Percentiles rank a stretch among this genome's conserved stretches.
phyloP scores from a whole-genome alignment of 805 yeast genomes.

The Yamadazyma insecticola region DNA sequence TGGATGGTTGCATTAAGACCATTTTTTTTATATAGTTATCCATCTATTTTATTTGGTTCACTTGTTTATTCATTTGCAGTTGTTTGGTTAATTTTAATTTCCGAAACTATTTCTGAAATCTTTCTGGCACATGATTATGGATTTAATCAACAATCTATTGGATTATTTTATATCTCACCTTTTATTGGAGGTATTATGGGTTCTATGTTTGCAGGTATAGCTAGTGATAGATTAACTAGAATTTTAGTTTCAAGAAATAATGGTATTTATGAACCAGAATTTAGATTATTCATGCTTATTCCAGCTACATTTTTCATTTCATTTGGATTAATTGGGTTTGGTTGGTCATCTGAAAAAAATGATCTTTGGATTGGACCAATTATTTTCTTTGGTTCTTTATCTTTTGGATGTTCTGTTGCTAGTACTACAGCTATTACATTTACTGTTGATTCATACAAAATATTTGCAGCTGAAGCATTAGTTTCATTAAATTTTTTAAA shows the following conservation, averaged over 20 bases:
- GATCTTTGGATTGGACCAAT: constrained; percentile 58
- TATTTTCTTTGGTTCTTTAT: constrained; percentile 49
- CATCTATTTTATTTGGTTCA: constrained; percentile 48
- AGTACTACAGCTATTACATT: constrained; percentile 60
- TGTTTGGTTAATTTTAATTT: constrained; percentile 59
- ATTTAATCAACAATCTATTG: constrained; percentile 43
- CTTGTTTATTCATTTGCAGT: constrained; percentile 53
- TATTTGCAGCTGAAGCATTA: constrained; percentile 55
- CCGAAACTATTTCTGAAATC: constrained; percentile 51
- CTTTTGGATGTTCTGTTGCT: constrained; percentile 59
- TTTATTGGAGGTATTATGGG: constrained; percentile 57
- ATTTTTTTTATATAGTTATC: constrained; percentile 45
- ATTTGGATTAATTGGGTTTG: constrained; percentile 59
- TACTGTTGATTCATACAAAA: constrained; percentile 52
- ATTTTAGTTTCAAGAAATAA: constrained; percentile 39
- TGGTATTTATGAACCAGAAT: constrained; percentile 63
- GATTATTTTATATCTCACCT: constrained; percentile 51
- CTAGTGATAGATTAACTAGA: constrained; percentile 47
- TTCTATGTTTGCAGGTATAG: constrained; percentile 47
- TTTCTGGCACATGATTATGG: constrained; percentile 37
- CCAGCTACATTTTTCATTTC: constrained; percentile 42
- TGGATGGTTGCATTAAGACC: constrained; percentile 56
- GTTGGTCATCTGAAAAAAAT: constrained; percentile 48
- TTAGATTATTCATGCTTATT: constrained; percentile 48
- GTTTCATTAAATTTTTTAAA: constrained; percentile 54